Evolutionary conservation across 306 rosid species (phyloP), one percentile per base, ranked within the genome.

Genomic region (Sesbania bispinosa): DNA sequence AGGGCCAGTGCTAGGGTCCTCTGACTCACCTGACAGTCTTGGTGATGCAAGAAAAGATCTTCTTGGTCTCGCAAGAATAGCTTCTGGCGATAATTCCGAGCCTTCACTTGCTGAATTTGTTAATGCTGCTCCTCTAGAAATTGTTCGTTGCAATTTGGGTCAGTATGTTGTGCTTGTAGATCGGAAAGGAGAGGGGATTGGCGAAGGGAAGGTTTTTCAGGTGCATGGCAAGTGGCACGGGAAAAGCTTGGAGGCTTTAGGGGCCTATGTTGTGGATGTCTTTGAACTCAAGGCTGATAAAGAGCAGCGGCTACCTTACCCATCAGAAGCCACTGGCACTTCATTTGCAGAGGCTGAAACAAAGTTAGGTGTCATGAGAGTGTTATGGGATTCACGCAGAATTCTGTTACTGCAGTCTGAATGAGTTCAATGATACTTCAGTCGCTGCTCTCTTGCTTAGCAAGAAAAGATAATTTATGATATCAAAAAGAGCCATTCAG

Each of bases 361-460:
- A 23, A 88, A 82, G 81, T 60, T 86, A 1, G 96, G 96, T 53
- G 83, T 86, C 38, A 86, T 86, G 91, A 77, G 96, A 81, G 92
- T 90, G 55, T 67, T 90, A 64, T 93, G 98, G 98, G 90, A 85
- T 85, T 71, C 81, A 2, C 86, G 68, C 76, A 85, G 80, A 87
- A 48, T 82, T 39, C 78, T 69, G 45, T 52, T 27, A 7, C 30
- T 79, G 80, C 78, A 73, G 76, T 70, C 88, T 16, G 58, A 82
- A 53, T 47, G 78, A 81, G 52, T 35, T 84, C 10, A 67, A n/a
- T 16, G 69, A 74, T 39, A 55, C 62, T 59, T 73, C 73, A 6
- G 27, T 54, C 32, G 35, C 65, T 53, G 52, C 53, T 38, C 36
- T 71, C n/a, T 61, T 65, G 62, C 38, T 65, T 29, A 77, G 51